phyloP scores from a whole-genome alignment of 2,329 filamentous ascomycete genomes.

The Penicillium sp. region DNA sequence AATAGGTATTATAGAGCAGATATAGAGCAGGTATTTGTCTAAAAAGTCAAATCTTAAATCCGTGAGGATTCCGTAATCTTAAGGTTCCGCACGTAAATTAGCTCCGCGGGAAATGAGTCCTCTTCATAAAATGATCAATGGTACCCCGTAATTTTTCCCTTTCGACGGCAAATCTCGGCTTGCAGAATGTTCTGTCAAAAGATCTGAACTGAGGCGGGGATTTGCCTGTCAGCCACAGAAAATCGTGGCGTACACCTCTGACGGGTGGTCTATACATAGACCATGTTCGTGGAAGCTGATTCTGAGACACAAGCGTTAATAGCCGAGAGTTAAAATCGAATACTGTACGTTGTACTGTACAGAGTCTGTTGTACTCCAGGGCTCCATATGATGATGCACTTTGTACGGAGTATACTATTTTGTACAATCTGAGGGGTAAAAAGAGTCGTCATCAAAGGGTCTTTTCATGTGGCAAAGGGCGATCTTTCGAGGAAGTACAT shows the following conservation, averaged over 20 bases:
- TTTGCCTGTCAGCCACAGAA: conserved; percentile 1
- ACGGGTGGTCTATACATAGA: not conserved
- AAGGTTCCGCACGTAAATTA: conserved; percentile 2
- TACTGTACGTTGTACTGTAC: no score
- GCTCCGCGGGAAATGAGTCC: conserved; percentile 4
- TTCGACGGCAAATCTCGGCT: not conserved
- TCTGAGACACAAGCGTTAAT: not conserved
- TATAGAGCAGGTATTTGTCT: no score
- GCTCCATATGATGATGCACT: no score
- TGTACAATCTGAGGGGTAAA: conserved; percentile 4
- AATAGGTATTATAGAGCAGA: no score
- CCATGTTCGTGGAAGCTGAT: not conserved
- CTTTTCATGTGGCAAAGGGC: conserved; percentile 1
- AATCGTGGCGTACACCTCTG: not conserved
- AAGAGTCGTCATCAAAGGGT: conserved; percentile 6
- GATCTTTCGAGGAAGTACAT: not conserved
- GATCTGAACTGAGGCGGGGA: no score
- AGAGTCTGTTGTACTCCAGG: not conserved
- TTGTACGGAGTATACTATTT: no score
- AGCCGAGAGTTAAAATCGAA: not conserved
- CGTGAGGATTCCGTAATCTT: not conserved
- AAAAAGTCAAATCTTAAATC: not conserved
- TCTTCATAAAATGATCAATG: no score
- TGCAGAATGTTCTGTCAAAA: not conserved
- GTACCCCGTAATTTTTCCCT: not conserved